Conservation (phyloP, 306 rosid species). For the Inga leiocalycina region DNA sequence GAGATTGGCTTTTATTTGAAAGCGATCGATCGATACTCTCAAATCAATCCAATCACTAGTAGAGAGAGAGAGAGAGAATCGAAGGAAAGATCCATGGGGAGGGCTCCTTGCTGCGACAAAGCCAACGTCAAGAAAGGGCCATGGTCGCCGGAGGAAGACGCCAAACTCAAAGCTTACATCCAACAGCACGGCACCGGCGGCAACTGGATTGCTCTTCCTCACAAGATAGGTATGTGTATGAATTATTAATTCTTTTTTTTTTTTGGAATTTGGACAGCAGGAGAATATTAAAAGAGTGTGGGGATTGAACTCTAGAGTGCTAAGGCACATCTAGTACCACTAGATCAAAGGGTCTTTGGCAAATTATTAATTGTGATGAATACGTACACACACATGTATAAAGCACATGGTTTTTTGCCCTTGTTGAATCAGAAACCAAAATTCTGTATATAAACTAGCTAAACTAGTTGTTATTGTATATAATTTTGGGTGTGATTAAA, state of each 20-base stretch:
- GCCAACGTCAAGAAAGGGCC: slow-evolving; percentile 83
- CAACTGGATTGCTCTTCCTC: slow-evolving; percentile 90
- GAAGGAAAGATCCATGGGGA: slow-evolving; percentile 53
- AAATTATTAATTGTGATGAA: no score
- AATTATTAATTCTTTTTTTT: no score
- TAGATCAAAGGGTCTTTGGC: no score
- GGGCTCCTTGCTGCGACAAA: slow-evolving; percentile 98
- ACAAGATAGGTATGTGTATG: slow-evolving; percentile 57
- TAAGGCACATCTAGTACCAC: no score
- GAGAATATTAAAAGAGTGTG: no score
- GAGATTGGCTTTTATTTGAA: slow-evolving; percentile 31
- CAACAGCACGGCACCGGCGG: slow-evolving; percentile 68
- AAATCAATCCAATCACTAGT: background rate
- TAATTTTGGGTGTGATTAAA: background rate
- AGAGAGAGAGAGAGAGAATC: background rate
- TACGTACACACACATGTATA: no score
- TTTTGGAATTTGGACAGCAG: no score
- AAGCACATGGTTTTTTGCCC: background rate
- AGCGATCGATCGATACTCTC: slow-evolving; percentile 15
- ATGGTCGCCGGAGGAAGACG: slow-evolving; percentile 82
- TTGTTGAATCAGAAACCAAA: background rate
- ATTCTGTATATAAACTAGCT: background rate
- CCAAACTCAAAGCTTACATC: slow-evolving; percentile 72
- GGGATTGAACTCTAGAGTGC: no score
- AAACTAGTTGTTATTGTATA: background rate